Base-by-base conservation (phyloP, 148 eudicot species). In the Silene uniflora region DNA sequence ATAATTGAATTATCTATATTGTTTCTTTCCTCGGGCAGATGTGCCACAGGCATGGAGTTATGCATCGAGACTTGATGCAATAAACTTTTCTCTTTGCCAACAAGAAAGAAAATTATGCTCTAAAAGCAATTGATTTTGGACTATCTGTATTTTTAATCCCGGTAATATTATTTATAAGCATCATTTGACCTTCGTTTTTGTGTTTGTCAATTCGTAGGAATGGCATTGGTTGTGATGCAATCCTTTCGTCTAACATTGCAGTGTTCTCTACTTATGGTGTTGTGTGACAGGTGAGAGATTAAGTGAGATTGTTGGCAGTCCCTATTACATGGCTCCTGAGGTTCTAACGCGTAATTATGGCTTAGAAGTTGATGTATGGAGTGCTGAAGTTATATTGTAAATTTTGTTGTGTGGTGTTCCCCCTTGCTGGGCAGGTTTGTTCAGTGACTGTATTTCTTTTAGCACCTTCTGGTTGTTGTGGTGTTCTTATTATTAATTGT, bases 301-400 rank as follows among this genome's bases (percentile, higher is more conserved):
- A 52, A 77, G 71, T 67, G 91, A 88, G 76, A 88, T 88, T 64
- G 91, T 88, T 66, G 91, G 91, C 24, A 88, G 91, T 80, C 91
- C 91, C 69, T 88, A 86, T 49, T 88, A 88, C 79, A 88, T 88
- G 91, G 91, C 87, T 25, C 89, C 89, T 0, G 91, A 88, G 77
- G 84, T 84, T 75, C 76, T 84, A 49, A 84, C 78, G 68, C 81
- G 86, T 46, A 78, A 80, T 70, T 84, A 84, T 78, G 86, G 86
- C 16, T 84, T 79, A 10, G 86, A 84, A 71, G 76, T 84, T 69
- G 86, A 84, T 61, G 86, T 81, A 47, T 84, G 86, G 86, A 84
- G 86, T 75, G 86, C 86, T 70, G 84, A 84, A 9, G 88, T 86
- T 72, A 84, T 88, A 44, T 73, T 84, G 69, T 88, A 88, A 79